Base-by-base conservation (phyloP, 331 rosid genomes). In the Erythrophleum ivorense region DNA sequence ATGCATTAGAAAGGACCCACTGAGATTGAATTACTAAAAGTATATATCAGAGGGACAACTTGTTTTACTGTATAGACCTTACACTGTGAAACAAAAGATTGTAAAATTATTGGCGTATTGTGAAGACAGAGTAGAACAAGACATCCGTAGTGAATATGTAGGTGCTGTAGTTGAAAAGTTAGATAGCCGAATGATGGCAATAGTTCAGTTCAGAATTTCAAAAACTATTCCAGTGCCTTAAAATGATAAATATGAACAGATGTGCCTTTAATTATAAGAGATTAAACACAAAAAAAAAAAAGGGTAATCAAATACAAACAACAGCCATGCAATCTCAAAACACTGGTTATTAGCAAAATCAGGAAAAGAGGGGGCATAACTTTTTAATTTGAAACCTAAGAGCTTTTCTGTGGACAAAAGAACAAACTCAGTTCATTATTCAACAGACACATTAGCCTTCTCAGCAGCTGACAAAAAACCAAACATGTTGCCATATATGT, bases 161-260 rank as follows among this genome's bases (percentile, higher is more conserved):
- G 66, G 62, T 73, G 76, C 64, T 73, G 75, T 77, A 43, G 60
- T 38, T 38, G 41, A 76, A 34, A 75, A 19, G 74, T 71, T 21
- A 34, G 68, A 21, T 7, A 34, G 16, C 54, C 38, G 41, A 63
- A 48, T 53, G 36, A 33, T 29, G 38, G 72, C 38, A 65, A 48
- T 40, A 46, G 31, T 29, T 38, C 46, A 59, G 81, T 60, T 79
- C 29, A 73, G 41, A 78, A 33, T 14, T 38, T 48, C 41, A 18
- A 63, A 2, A 65, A 66, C 57, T 73, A 65, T 31, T 45, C 63
- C 12, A n/a, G 53, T n/a, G 50, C 59, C 66, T 73, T 19, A 21
- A 73, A 36, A 57, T 57, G 64, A 63, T 31, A 24, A 19, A 71
- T 31, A 52, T 78, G 72, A 63, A 72, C 11, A 0, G 3, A 34